phyloP scores from a whole-genome alignment of 352 stramenopile genomes.

The Pythium vanterpoolii region DNA sequence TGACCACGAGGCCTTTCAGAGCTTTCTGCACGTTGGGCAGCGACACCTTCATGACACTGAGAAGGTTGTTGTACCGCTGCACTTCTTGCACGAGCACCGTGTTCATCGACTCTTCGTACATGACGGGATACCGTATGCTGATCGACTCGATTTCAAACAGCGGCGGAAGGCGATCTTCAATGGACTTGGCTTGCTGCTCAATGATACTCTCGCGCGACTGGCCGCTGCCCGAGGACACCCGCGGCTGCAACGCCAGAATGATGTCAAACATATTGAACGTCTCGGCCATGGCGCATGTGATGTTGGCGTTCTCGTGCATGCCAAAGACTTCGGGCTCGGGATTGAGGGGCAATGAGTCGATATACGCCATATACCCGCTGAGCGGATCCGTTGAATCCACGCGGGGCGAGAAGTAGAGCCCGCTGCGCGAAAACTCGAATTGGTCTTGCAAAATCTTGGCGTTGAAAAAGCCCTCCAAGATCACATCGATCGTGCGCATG shows the following conservation, averaged over 20 bases:
- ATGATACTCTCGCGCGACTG: constrained; percentile 89
- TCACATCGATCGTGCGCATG: constrained; percentile 81
- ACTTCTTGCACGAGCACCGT: constrained; percentile 91
- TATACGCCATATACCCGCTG: constrained; percentile 83
- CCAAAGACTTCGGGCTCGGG: constrained; percentile 92
- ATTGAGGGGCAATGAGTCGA: constrained; percentile 83
- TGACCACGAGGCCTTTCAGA: constrained; percentile 69
- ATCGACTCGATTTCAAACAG: constrained; percentile 87
- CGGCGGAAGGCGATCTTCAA: constrained; percentile 69
- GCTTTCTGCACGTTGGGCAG: constrained; percentile 85
- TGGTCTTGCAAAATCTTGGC: constrained; percentile 57
- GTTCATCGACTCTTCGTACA: constrained; percentile 91
- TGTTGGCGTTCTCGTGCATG: constrained; percentile 95
- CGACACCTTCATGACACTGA: constrained; percentile 79
- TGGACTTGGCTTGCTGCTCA: constrained; percentile 74
- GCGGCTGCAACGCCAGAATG: constrained; percentile 78
- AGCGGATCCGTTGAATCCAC: constrained; percentile 67
- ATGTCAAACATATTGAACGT: constrained; percentile 90
- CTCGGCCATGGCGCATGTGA: constrained; percentile 90
- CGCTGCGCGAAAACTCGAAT: constrained; percentile 65
- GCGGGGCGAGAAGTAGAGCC: constrained; percentile 66
- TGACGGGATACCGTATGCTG: constrained; percentile 80
- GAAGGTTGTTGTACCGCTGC: constrained; percentile 88
- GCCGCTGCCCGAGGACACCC: constrained; percentile 67
- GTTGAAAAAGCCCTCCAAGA: constrained; percentile 84